phyloP scores from a whole-genome alignment of 805 yeast genomes.

The Saccharomycopsis sp. region DNA sequence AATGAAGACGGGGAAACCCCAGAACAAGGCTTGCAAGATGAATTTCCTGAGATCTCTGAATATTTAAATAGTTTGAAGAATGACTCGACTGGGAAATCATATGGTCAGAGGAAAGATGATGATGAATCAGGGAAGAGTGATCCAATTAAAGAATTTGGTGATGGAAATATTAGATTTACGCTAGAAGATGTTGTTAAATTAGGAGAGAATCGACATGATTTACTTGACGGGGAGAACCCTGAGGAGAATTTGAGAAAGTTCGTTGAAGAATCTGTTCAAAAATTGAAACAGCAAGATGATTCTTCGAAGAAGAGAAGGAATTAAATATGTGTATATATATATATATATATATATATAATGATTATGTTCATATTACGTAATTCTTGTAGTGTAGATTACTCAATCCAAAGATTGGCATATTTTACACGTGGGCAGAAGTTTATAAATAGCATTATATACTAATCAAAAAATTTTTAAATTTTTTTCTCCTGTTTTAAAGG shows the following conservation, averaged over 20 bases:
- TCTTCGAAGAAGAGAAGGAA: constrained; percentile 22
- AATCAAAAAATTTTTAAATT: too few relatives aligned
- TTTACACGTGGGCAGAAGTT: too few relatives aligned
- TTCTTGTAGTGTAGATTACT: too few relatives aligned
- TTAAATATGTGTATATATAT: too few relatives aligned
- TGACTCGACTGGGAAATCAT: constrained; percentile 1
- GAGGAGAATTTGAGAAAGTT: constrained; percentile 63
- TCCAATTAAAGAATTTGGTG: constrained; percentile 23
- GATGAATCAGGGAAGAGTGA: background rate
- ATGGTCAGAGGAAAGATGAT: too few relatives aligned
- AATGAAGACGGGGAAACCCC: constrained; percentile 76
- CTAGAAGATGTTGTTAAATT: constrained; percentile 38
- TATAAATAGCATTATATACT: too few relatives aligned
- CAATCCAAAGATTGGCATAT: too few relatives aligned
- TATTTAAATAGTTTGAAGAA: constrained; percentile 45
- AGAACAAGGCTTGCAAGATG: constrained; percentile 55
- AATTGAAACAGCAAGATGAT: constrained; percentile 7
- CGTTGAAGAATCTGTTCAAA: constrained; percentile 50
- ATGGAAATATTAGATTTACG: constrained; percentile 37
- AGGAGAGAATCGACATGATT: constrained; percentile 35
- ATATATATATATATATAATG: too few relatives aligned
- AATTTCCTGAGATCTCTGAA: constrained; percentile 67
- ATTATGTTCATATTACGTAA: too few relatives aligned
- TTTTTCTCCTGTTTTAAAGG: too few relatives aligned
- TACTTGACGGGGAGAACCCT: constrained; percentile 69